Conservation (phyloP, 768 basidiomycete genomes). For the Termitomyces heimii region DNA sequence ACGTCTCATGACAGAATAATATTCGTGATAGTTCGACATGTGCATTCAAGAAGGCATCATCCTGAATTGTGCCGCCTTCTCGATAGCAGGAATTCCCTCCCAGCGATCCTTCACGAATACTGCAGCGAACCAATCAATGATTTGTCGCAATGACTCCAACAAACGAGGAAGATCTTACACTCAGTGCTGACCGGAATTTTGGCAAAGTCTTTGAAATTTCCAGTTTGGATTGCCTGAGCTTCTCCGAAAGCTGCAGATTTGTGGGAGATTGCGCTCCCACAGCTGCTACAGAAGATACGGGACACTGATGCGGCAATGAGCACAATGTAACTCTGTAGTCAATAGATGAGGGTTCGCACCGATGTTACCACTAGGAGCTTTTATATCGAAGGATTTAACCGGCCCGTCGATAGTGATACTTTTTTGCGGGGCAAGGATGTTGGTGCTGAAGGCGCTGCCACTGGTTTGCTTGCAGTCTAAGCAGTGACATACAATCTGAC, state of each 20-base stretch:
- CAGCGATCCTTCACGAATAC: conserved; percentile 32
- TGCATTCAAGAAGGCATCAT: conserved; percentile 12
- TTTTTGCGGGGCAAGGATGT: conserved; percentile 27
- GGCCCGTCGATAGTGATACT: conserved; percentile 27
- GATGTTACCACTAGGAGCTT: conserved; percentile 26
- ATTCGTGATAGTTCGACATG: neutral
- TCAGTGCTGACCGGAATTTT: conserved; percentile 24
- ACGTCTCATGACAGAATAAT: neutral
- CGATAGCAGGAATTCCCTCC: conserved; percentile 17
- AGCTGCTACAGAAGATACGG: conserved; percentile 31
- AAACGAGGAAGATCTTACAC: conserved; percentile 16
- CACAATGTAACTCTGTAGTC: neutral
- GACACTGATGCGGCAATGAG: conserved; percentile 17
- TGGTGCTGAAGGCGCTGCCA: conserved; percentile 34
- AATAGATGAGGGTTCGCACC: conserved; percentile 15
- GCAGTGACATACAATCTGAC: conserved; percentile 31
- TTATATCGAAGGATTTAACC: conserved; percentile 21
- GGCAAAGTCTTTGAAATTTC: conserved; percentile 27
- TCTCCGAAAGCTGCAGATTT: conserved; percentile 27
- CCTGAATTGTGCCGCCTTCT: conserved; percentile 20
- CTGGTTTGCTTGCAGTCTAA: conserved; percentile 29
- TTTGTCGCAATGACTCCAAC: neutral
- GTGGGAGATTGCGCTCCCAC: conserved; percentile 32
- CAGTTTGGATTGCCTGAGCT: conserved; percentile 30
- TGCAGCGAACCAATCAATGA: conserved; percentile 2